Percentiles rank a stretch among this genome's conserved stretches.
Conservation (phyloP, 73 alveolate genomes). For the Uronychia setigera region DNA sequence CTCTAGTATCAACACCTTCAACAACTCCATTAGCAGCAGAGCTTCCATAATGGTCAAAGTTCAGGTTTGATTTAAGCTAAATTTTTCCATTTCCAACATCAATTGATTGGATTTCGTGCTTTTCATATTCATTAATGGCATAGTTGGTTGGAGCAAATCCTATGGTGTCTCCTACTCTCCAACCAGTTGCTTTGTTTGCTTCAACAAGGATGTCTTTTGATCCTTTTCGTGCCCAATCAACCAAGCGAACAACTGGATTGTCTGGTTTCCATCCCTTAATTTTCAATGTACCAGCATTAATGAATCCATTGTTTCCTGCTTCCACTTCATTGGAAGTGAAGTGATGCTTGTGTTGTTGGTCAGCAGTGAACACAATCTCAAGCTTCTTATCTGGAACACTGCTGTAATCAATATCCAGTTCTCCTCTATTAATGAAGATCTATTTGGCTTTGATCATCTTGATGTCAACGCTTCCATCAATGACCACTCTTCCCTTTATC, state of each 20-base stretch:
- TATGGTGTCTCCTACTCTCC: slow-evolving; percentile 19
- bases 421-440: slow-evolving; percentile 61
- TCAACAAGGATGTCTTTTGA: neutral
- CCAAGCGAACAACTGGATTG: slow-evolving; percentile 4
- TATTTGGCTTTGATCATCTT: slow-evolving; percentile 15
- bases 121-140: no score
- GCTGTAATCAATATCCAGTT: slow-evolving; percentile 13
- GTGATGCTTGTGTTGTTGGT: neutral
- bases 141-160: slow-evolving; percentile 23
- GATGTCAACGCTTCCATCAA: neutral
- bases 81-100: no score
- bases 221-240: neutral
- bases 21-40: neutral
- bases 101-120: no score
- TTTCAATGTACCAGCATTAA: slow-evolving; percentile 14
- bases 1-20: neutral
- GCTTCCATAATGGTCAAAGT: slow-evolving; percentile 28
- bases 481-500: neutral
- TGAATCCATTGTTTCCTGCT: slow-evolving; percentile 28
- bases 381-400: slow-evolving; percentile 52
- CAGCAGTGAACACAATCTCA: slow-evolving; percentile 67
- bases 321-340: neutral
- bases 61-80: slow-evolving; percentile 1
- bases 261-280: neutral
- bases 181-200: slow-evolving; percentile 4